Evolutionary conservation across 768 basidiomycete genomes (phyloP).

Genomic region (Solioccasus polychromus): DNA sequence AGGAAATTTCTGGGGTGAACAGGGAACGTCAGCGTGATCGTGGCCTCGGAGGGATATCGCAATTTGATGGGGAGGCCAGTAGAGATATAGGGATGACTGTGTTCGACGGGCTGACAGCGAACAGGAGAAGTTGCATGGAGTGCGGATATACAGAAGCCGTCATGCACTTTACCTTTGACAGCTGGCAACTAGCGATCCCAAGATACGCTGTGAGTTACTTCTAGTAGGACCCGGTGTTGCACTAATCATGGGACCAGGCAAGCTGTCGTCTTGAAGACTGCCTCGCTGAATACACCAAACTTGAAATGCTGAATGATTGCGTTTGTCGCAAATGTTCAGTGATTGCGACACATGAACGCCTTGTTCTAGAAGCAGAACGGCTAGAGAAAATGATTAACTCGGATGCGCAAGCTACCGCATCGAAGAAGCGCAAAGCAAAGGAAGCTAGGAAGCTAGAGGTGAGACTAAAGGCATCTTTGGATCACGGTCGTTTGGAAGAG

Average conservation of each 20-base stretch:
- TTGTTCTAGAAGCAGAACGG: slow-evolving; percentile 59
- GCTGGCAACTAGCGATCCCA: slow-evolving; percentile 77
- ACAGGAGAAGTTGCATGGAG: slow-evolving; percentile 79
- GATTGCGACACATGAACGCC: slow-evolving; percentile 65
- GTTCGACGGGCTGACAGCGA: slow-evolving; percentile 89
- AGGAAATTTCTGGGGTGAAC: slow-evolving; percentile 73
- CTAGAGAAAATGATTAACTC: slow-evolving; percentile 39
- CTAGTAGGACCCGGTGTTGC: not conserved
- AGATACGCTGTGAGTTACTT: slow-evolving; percentile 51
- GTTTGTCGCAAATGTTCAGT: slow-evolving; percentile 91
- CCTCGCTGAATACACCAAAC: slow-evolving; percentile 81
- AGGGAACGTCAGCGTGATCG: slow-evolving; percentile 68
- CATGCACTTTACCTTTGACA: slow-evolving; percentile 88
- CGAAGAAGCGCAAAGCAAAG: slow-evolving; percentile 73
- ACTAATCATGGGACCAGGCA: slow-evolving; percentile 39
- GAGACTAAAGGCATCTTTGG: slow-evolving; percentile 59
- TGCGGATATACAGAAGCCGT: slow-evolving; percentile 95
- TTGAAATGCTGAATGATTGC: slow-evolving; percentile 88
- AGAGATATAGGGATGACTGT: slow-evolving; percentile 60
- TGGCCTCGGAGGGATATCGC: slow-evolving; percentile 60
- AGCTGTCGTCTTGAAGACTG: slow-evolving; percentile 77
- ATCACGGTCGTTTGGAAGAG: slow-evolving; percentile 78
- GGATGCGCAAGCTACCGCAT: slow-evolving; percentile 49
- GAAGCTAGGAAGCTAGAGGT: slow-evolving; percentile 66
- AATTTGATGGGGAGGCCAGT: slow-evolving; percentile 16